These are phyloP conservation scores for Ascochyta lentis DNA, from an alignment of 2,329 filamentous ascomycete species.

Conservation along the genomic window DNA sequence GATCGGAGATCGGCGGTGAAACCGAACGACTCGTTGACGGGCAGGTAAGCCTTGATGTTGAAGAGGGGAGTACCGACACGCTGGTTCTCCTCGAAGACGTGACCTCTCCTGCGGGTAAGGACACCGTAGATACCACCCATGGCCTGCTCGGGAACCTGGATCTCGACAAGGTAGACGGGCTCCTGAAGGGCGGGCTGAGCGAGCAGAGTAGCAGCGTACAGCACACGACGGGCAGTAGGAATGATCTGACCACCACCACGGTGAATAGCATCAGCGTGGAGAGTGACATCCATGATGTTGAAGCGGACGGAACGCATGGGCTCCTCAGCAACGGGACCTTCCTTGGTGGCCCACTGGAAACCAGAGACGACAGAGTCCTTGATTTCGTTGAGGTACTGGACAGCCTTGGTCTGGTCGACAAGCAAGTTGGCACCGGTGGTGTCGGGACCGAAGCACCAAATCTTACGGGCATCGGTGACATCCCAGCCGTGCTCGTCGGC, in stretches of 20 bases:
- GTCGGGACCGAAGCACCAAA: constrained; percentile 99
- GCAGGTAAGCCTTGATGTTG: constrained; percentile 98
- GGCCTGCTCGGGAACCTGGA: constrained; percentile 96
- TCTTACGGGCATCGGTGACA: constrained; percentile 99
- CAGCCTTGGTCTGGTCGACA: constrained; percentile 99
- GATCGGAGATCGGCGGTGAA: constrained; percentile 98
- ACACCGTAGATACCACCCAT: constrained; percentile 99
- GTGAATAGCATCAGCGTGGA: constrained; percentile 99
- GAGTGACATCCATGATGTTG: constrained; percentile 99
- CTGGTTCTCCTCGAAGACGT: constrained; percentile 99
- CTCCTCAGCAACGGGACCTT: constrained; percentile 98
- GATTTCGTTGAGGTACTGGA: constrained; percentile 99
- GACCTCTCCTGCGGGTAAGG: constrained; percentile 95
- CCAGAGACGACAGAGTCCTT: constrained; percentile 99
- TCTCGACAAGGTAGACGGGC: constrained; percentile 99
- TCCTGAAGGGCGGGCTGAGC: constrained; percentile 91
- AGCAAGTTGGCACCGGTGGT: constrained; percentile 97
- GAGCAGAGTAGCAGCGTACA: constrained; percentile 91
- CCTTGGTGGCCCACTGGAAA: constrained; percentile 99
- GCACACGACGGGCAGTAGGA: constrained; percentile 94
- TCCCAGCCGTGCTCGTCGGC: constrained; percentile 99
- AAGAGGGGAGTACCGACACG: constrained; percentile 98
- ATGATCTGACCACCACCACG: constrained; percentile 99
- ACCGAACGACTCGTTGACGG: constrained; percentile 97
- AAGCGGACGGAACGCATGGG: constrained; percentile 96